Conservation (phyloP, 1,139 yeast genomes). For the Yamadazyma oceani region DNA sequence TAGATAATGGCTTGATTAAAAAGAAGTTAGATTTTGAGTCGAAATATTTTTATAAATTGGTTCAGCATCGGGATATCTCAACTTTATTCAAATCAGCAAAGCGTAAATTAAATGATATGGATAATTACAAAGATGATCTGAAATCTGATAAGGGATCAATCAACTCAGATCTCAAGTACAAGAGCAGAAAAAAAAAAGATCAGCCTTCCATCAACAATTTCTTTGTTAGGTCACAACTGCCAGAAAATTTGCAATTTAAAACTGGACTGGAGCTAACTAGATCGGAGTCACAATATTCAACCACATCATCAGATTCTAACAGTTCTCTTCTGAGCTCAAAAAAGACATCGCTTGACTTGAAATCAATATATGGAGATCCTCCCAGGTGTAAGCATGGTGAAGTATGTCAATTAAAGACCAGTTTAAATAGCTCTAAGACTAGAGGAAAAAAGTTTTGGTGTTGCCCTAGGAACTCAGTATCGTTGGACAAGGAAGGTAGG, state of each 20-base stretch:
- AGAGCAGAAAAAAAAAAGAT: conserved; percentile 11
- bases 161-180: conserved; percentile 4
- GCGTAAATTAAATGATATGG: conserved; percentile 7
- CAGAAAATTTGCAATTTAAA: neutral
- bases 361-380: conserved; percentile 29
- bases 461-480: conserved; percentile 33
- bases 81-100: conserved; percentile 39
- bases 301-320: conserved; percentile 1
- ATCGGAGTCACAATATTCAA: neutral
- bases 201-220: conserved; percentile 20
- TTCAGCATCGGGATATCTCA: conserved; percentile 51
- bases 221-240: conserved; percentile 9
- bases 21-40: conserved; percentile 55
- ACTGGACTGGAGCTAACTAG: neutral
- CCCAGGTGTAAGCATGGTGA: conserved; percentile 56
- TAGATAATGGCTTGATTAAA: conserved; percentile 3
- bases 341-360: conserved; percentile 10
- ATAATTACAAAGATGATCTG: neutral
- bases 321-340: conserved; percentile 9
- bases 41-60: conserved; percentile 47
- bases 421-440: conserved; percentile 41
- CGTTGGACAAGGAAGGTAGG: conserved; percentile 21
- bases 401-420: conserved; percentile 48
- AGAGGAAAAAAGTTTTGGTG: conserved; percentile 64
- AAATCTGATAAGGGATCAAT: neutral